These are phyloP conservation scores for Hymenochaete sp. DNA, from an alignment of 1,284 basidiomycete species.

Conservation along the genomic window DNA sequence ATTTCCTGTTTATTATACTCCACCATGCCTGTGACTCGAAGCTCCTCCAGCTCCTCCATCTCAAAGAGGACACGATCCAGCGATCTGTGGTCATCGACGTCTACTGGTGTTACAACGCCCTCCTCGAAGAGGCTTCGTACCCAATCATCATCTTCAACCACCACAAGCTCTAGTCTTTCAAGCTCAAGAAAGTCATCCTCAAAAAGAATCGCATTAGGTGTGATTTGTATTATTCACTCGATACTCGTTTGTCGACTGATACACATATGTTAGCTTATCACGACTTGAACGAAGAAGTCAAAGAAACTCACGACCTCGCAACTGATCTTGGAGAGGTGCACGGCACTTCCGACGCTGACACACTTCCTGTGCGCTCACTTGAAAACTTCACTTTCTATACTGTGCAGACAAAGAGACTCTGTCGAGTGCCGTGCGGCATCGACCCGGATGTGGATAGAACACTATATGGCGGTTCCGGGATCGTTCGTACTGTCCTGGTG, in stretches of 20 bases:
- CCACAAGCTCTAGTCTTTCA: not conserved
- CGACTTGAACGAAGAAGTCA: conserved; percentile 27
- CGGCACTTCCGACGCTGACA: not conserved
- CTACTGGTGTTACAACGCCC: too few species aligned
- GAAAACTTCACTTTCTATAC: conserved; percentile 13
- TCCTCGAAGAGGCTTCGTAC: too few species aligned
- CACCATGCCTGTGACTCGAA: too few species aligned
- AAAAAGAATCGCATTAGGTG: too few species aligned
- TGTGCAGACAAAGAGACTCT: conserved; percentile 22
- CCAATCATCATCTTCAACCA: not conserved
- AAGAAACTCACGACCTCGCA: conserved; percentile 16
- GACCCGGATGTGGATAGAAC: conserved; percentile 21
- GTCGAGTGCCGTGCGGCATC: conserved; percentile 28
- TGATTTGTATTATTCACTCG: too few species aligned
- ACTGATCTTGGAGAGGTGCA: not conserved
- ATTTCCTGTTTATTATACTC: too few species aligned
- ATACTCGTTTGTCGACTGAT: too few species aligned
- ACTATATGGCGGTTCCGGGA: conserved; percentile 7
- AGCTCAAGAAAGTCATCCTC: too few species aligned
- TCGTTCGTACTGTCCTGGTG: conserved; percentile 20
- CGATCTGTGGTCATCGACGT: too few species aligned
- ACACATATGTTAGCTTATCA: conserved; percentile 18
- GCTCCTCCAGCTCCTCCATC: too few species aligned
- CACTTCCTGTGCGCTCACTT: conserved; percentile 11
- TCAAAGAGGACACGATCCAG: too few species aligned